Conservation (phyloP, 2,329 filamentous ascomycete genomes). For the Nothophoma quercina region DNA sequence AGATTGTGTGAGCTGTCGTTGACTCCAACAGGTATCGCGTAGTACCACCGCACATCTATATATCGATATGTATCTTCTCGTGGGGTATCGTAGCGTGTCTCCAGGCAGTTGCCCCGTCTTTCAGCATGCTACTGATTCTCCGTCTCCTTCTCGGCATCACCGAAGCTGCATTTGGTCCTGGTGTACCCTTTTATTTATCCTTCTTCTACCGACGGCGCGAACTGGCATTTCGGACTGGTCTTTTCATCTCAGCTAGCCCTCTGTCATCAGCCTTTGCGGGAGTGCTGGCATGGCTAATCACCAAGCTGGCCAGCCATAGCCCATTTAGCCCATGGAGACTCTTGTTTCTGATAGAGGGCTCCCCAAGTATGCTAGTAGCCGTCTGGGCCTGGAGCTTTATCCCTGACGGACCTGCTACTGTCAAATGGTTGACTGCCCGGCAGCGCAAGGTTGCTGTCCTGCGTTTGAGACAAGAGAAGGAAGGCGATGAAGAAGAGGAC, state of each 20-base stretch:
- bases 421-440: conserved; percentile 53
- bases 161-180: conserved; percentile 69
- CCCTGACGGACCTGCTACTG: conserved; percentile 71
- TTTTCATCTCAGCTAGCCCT: conserved; percentile 80
- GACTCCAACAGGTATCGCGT: conserved; percentile 57
- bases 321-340: conserved; percentile 86
- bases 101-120: conserved; percentile 61
- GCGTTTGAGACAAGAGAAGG: conserved; percentile 66
- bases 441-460: conserved; percentile 71
- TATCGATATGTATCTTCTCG: conserved; percentile 70
- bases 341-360: conserved; percentile 83
- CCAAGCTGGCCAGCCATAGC: conserved; percentile 68
- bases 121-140: conserved; percentile 68
- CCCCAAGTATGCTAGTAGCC: conserved; percentile 79
- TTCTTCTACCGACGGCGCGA: conserved; percentile 73
- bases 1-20: neutral
- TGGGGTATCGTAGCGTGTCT: conserved; percentile 84
- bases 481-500: conserved; percentile 43
- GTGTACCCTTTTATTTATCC: conserved; percentile 70
- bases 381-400: conserved; percentile 77
- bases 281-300: conserved; percentile 79
- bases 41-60: conserved; percentile 68
- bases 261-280: conserved; percentile 74
- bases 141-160: conserved; percentile 62
- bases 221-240: conserved; percentile 81